Conservation (phyloP, 1,284 basidiomycete species). For the Fomitopsis schrenkii region DNA sequence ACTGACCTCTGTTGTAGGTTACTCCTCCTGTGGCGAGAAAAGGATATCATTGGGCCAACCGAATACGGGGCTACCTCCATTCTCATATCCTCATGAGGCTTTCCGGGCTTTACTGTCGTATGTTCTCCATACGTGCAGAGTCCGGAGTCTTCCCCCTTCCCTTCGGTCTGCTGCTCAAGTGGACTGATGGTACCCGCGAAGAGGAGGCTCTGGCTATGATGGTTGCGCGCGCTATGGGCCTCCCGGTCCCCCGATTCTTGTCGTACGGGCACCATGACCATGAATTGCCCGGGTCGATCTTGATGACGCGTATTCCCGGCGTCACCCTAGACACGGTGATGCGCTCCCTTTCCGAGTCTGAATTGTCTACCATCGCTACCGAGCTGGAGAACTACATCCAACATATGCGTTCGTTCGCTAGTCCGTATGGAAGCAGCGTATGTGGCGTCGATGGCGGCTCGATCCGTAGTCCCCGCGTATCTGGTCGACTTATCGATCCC, state of each 20-base stretch:
- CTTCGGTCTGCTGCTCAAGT: background rate
- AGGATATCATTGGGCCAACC: background rate
- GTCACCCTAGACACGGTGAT: background rate
- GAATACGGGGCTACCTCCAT: background rate
- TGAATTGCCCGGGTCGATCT: conserved; percentile 4
- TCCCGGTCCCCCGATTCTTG: conserved; percentile 14
- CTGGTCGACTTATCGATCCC: background rate
- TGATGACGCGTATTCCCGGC: conserved; percentile 10
- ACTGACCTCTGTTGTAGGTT: no score
- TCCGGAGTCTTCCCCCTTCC: background rate
- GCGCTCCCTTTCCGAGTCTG: background rate
- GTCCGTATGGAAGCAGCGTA: conserved; percentile 7
- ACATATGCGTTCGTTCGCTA: conserved; percentile 10
- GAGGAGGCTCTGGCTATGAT: conserved; percentile 14
- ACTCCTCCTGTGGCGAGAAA: no score
- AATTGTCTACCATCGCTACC: conserved; percentile 4
- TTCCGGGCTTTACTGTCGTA: background rate
- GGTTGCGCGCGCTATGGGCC: conserved; percentile 11
- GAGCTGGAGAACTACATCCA: conserved; percentile 4
- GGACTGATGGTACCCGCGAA: conserved; percentile 6
- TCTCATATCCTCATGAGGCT: background rate
- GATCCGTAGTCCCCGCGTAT: conserved; percentile 4
- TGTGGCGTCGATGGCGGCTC: conserved; percentile 10
- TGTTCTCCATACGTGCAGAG: background rate
- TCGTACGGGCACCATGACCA: conserved; percentile 7